phyloP scores from a whole-genome alignment of 177 flowering plant genomes.

The Telopea speciosissima region DNA sequence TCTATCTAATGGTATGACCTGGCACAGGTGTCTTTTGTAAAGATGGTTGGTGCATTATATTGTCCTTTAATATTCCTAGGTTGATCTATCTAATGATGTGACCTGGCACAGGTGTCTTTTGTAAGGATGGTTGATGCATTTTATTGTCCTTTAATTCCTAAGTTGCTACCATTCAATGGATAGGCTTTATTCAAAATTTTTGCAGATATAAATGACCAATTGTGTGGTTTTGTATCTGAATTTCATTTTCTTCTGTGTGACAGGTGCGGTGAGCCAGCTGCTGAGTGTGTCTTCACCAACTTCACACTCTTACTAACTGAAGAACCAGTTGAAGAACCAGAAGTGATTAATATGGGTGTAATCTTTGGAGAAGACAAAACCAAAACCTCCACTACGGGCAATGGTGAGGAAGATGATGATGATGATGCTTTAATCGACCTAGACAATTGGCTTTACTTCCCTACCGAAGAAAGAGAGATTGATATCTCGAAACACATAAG shows the following conservation, averaged over 20 bases:
- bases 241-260: constrained; percentile 8
- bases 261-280: constrained; percentile 83
- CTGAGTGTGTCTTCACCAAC: constrained; percentile 60
- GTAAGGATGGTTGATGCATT: background rate
- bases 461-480: constrained; percentile 55
- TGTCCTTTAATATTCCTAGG: background rate
- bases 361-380: constrained; percentile 41
- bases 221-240: constrained; percentile 1
- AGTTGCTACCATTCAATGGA: background rate
- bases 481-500: constrained; percentile 85
- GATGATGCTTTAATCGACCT: constrained; percentile 55
- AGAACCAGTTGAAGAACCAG: constrained; percentile 72
- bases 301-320: constrained; percentile 71
- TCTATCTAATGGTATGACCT: background rate
- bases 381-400: constrained; percentile 13
- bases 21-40: background rate
- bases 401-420: constrained; percentile 22
- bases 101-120: background rate
- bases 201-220: background rate
- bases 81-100: background rate
- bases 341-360: constrained; percentile 45
- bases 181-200: background rate
- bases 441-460: constrained; percentile 82
- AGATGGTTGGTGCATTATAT: background rate
- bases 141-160: background rate